Conservation (phyloP, 2,329 filamentous ascomycete species). For the Colletotrichum endophyticum region DNA sequence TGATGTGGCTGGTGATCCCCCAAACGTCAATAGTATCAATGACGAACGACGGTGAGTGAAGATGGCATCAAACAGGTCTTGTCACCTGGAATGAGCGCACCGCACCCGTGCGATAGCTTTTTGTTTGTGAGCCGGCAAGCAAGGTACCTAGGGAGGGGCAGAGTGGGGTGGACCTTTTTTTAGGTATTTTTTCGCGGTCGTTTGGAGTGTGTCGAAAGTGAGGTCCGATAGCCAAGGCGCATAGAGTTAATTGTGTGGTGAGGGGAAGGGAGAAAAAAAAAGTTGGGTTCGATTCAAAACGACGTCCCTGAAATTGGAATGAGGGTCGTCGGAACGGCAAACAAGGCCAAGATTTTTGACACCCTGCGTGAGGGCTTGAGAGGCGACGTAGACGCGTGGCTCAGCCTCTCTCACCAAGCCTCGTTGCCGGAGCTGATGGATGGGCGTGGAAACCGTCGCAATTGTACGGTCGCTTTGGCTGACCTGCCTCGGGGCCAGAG, state of each 20-base stretch:
- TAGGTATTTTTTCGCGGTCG: background rate
- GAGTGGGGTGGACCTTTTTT: slow-evolving; percentile 1
- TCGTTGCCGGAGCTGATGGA: slow-evolving; percentile 6
- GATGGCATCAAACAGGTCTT: background rate
- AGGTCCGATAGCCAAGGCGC: background rate
- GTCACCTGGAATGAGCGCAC: background rate
- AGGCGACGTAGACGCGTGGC: slow-evolving; percentile 13
- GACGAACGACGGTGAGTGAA: background rate
- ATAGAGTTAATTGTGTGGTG: background rate
- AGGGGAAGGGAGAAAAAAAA: background rate
- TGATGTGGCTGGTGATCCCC: background rate
- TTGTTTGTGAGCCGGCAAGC: background rate
- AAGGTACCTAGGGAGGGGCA: background rate
- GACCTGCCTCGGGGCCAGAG: background rate
- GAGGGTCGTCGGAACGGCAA: background rate
- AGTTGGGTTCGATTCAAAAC: background rate
- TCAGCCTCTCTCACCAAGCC: slow-evolving; percentile 15
- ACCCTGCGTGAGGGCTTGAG: background rate
- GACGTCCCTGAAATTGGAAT: background rate
- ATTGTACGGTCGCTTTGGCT: background rate
- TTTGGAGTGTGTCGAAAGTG: background rate
- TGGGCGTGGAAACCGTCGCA: background rate
- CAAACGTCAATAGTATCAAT: background rate
- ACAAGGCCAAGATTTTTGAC: background rate
- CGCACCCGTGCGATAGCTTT: background rate